phyloP scores from a whole-genome alignment of 108 stramenopile genomes.

The Nannochloropsis oceanica region DNA sequence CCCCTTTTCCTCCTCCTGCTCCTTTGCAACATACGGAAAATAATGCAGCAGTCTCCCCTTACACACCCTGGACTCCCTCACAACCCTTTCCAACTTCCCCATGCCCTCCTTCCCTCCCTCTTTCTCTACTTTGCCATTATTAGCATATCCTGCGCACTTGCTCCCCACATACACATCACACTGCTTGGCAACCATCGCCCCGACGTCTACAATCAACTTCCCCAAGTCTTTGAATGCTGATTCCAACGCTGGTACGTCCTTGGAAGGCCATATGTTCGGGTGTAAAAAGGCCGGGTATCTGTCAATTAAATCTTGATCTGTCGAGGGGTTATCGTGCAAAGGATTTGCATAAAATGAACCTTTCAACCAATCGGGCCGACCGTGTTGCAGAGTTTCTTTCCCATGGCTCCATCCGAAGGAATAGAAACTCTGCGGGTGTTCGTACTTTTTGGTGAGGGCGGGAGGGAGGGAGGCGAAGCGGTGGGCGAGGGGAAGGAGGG shows the following conservation, averaged over 20 bases:
- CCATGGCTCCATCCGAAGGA: constrained; percentile 82
- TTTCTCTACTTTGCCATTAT: not conserved
- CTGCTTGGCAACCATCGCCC: constrained; percentile 51
- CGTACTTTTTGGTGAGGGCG: constrained; percentile 42
- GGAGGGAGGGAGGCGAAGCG: constrained; percentile 34
- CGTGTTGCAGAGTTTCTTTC: constrained; percentile 59
- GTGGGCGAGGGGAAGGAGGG: constrained; percentile 1
- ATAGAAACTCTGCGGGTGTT: constrained; percentile 48
- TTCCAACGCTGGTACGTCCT: constrained; percentile 54
- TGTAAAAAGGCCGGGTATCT: constrained; percentile 21
- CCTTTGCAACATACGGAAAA: constrained; percentile 38
- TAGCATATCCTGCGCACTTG: constrained; percentile 17
- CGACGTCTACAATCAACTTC: constrained; percentile 50
- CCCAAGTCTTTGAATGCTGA: constrained; percentile 56
- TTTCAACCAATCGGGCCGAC: constrained; percentile 59
- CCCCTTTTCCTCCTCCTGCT: not conserved
- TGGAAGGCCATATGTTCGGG: constrained; percentile 40
- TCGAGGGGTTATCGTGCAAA: constrained; percentile 42
- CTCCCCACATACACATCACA: constrained; percentile 54
- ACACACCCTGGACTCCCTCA: constrained; percentile 47
- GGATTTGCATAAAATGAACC: constrained; percentile 89
- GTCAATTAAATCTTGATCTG: constrained; percentile 12
- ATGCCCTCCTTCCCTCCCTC: constrained; percentile 35
- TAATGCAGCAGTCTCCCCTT: constrained; percentile 87
- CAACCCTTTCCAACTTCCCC: constrained; percentile 40